These are phyloP conservation scores for Penstemon davidsonii DNA, from an alignment of 257 asterid genomes.

Conservation along the genomic window DNA sequence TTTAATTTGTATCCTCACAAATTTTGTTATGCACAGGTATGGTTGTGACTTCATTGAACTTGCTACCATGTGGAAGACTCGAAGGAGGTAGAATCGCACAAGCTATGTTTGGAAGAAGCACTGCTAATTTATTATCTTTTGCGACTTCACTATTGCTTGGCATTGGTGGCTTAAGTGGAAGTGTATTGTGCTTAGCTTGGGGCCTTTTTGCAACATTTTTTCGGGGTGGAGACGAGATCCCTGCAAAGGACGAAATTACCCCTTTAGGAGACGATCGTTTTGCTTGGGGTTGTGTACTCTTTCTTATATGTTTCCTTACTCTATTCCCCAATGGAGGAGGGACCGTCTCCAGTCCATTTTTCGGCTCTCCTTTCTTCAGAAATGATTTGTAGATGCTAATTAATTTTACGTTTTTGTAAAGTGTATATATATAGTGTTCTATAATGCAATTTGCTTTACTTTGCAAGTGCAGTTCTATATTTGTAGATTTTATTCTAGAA, in stretches of 20 bases:
- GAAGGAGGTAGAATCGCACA: constrained; percentile 95
- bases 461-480: too few relatives aligned
- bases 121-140: constrained; percentile 53
- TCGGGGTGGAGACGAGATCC: constrained; percentile 88
- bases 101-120: constrained; percentile 79
- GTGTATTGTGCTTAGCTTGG: constrained; percentile 82
- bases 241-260: constrained; percentile 84
- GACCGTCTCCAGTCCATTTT: constrained; percentile 69
- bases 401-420: too few relatives aligned
- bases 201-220: constrained; percentile 88
- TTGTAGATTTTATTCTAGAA: too few relatives aligned
- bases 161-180: constrained; percentile 85
- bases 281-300: constrained; percentile 81
- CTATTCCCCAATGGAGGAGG: constrained; percentile 92
- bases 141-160: constrained; percentile 71
- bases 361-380: constrained; percentile 76
- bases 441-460: too few relatives aligned
- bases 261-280: constrained; percentile 76
- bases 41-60: constrained; percentile 89
- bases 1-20: too few relatives aligned
- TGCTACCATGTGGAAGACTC: constrained; percentile 84
- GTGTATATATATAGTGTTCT: too few relatives aligned
- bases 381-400: constrained; percentile 42
- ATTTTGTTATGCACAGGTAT: constrained; percentile 48
- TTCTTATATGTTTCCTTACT: constrained; percentile 82